phyloP scores from a whole-genome alignment of 2,329 filamentous ascomycete species.

The Fusarium acutatum region DNA sequence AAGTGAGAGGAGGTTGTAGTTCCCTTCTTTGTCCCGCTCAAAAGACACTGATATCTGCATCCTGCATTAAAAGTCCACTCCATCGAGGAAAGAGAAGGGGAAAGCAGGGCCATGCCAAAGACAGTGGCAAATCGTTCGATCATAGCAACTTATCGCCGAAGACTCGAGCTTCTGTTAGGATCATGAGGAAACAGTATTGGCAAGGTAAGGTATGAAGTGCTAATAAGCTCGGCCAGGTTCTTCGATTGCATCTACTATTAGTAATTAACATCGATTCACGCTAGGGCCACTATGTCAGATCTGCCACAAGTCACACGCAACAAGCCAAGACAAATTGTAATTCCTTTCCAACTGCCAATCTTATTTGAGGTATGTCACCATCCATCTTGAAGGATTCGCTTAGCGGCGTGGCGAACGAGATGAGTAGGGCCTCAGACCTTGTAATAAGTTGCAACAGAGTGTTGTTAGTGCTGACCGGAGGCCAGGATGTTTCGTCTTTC shows the following conservation, averaged over 20 bases:
- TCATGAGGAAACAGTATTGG: neutral
- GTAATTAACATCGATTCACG: neutral
- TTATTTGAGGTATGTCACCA: neutral
- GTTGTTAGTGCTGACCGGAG: slow-evolving; percentile 17
- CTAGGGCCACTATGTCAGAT: neutral
- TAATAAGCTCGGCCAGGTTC: neutral
- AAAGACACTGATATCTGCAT: neutral
- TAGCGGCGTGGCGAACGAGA: neutral
- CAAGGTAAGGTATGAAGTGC: neutral
- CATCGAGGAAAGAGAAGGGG: neutral
- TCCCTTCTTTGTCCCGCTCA: neutral
- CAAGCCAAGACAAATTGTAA: neutral
- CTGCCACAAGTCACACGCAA: neutral
- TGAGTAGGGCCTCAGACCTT: neutral
- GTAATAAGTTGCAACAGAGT: neutral
- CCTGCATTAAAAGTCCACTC: neutral
- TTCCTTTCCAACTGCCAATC: neutral
- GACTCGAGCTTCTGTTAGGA: neutral
- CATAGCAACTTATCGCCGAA: neutral
- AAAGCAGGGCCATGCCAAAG: neutral
- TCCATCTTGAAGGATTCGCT: neutral
- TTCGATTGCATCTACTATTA: neutral
- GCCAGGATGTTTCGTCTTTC: neutral
- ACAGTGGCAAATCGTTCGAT: neutral
- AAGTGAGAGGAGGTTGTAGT: neutral